Conservation (phyloP, 345 rosid genomes). For the Pistacia vera region DNA sequence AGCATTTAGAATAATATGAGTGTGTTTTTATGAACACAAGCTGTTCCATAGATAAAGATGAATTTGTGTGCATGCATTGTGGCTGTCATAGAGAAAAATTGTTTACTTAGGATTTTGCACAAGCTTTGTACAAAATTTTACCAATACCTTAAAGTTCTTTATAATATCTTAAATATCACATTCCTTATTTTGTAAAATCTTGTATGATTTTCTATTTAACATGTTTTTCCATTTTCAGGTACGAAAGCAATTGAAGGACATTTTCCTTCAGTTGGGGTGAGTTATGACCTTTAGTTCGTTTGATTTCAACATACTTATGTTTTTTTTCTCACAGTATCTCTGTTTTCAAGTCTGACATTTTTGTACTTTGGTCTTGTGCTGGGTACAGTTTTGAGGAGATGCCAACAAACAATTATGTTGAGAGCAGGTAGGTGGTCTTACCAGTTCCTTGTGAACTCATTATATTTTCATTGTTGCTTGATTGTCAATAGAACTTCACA, state of each 20-base stretch:
- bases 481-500: conserved; percentile 18
- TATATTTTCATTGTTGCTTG: conserved; percentile 12
- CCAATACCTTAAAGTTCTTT: neutral
- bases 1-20: no score
- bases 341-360: conserved; percentile 19
- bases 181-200: conserved; percentile 2
- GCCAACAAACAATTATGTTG: conserved; percentile 93
- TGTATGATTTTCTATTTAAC: neutral
- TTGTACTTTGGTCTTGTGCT: conserved; percentile 16
- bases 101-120: neutral
- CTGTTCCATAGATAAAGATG: neutral
- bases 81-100: neutral
- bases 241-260: conserved; percentile 73
- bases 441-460: conserved; percentile 8
- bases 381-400: conserved; percentile 88
- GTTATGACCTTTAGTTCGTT: conserved; percentile 16
- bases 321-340: conserved; percentile 9
- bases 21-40: no score
- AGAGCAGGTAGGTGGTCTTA: conserved; percentile 70
- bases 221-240: conserved; percentile 48
- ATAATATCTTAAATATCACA: neutral
- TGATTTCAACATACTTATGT: neutral
- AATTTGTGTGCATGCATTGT: neutral
- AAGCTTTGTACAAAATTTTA: neutral
- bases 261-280: conserved; percentile 86